A percentile compares a stretch with the other conserved stretches of the same genome.
These are phyloP conservation scores for Schoenoplectus tabernaemontani DNA, from an alignment of 202 grass and related monocot species.

Conservation along the genomic window DNA sequence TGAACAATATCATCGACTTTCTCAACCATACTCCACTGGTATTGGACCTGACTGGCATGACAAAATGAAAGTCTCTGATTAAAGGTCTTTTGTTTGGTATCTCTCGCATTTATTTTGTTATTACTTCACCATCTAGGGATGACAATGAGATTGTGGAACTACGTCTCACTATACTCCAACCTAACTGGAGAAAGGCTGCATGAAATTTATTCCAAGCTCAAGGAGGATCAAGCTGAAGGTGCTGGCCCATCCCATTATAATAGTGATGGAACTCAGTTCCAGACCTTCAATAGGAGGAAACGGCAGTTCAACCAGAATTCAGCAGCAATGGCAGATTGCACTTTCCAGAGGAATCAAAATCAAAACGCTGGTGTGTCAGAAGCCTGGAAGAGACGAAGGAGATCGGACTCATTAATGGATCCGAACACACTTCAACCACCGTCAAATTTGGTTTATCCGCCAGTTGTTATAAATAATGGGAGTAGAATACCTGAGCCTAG, in stretches of 20 bases:
- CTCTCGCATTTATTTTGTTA: constrained; percentile 9
- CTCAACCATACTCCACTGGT: not conserved
- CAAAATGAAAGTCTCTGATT: not conserved
- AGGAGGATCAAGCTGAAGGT: constrained; percentile 72
- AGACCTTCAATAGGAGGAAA: constrained; percentile 56
- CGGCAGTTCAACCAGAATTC: constrained; percentile 47
- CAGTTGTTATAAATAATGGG: constrained; percentile 49
- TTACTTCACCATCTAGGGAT: constrained; percentile 50
- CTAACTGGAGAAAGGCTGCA: constrained; percentile 76
- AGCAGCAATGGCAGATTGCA: constrained; percentile 48
- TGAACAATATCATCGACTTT: not conserved
- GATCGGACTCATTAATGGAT: constrained; percentile 48
- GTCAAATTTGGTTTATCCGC: constrained; percentile 38
- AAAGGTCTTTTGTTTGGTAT: constrained; percentile 3
- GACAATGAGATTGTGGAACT: constrained; percentile 92
- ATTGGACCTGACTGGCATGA: not conserved
- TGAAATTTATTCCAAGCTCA: constrained; percentile 86
- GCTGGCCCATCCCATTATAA: constrained; percentile 69
- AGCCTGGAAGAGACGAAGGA: constrained; percentile 81
- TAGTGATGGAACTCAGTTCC: constrained; percentile 46
- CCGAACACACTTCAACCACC: constrained; percentile 40
- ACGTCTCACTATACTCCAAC: constrained; percentile 93
- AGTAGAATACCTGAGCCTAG: constrained; percentile 48
- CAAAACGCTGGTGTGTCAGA: constrained; percentile 65
- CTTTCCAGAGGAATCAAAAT: constrained; percentile 17